Conservation (phyloP, 768 basidiomycete genomes). For the Candolleomyces efflorescens region DNA sequence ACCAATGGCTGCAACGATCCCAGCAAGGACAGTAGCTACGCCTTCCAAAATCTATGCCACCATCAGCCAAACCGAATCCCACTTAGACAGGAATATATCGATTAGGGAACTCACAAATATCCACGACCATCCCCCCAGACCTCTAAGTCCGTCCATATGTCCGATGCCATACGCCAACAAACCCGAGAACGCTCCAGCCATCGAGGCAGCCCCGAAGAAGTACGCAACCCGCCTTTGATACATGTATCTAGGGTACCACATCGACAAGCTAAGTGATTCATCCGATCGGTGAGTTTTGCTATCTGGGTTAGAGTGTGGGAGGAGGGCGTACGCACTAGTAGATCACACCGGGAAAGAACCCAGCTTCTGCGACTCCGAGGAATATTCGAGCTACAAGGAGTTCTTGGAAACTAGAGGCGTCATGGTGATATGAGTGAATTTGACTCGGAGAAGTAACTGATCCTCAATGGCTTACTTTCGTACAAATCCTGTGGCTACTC, state of each 20-base stretch:
- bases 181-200: conserved; percentile 62
- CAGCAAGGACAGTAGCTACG: conserved; percentile 53
- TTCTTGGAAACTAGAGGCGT: conserved; percentile 47
- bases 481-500: conserved; percentile 55
- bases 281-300: no score
- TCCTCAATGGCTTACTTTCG: conserved; percentile 40
- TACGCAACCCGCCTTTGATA: conserved; percentile 56
- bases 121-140: conserved; percentile 61
- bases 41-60: conserved; percentile 56
- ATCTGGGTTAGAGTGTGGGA: not conserved
- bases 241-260: conserved; percentile 66
- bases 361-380: conserved; percentile 66
- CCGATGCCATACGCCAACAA: conserved; percentile 52
- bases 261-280: conserved; percentile 39
- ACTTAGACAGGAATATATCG: not conserved
- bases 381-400: conserved; percentile 54
- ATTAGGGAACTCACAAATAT: conserved; percentile 45
- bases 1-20: conserved; percentile 49
- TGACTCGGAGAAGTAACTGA: not conserved
- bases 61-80: not conserved
- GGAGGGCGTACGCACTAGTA: conserved; percentile 50
- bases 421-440: not conserved
- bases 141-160: conserved; percentile 43
- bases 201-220: conserved; percentile 62
- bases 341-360: conserved; percentile 67